Conservation (phyloP, 441 rosid genomes). For the Croton setiger region DNA sequence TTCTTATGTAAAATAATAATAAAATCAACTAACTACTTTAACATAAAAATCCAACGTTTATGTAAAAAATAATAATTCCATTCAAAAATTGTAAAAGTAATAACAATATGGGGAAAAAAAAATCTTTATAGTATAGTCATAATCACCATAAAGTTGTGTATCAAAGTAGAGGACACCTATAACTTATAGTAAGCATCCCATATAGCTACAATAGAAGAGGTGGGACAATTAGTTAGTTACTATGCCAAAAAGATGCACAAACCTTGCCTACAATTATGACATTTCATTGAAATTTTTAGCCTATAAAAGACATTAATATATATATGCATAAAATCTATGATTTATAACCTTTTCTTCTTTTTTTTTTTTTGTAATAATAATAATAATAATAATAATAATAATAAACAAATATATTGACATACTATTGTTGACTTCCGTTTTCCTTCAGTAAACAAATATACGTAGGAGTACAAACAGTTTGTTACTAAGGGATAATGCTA, state of each 20-base stretch:
- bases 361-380: background rate
- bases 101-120: too few species aligned
- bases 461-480: too few species aligned
- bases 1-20: too few species aligned
- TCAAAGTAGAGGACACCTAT: background rate
- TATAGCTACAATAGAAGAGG: background rate
- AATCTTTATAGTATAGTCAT: background rate
- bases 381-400: background rate
- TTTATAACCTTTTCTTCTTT: background rate
- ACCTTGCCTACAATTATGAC: background rate
- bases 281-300: too few species aligned
- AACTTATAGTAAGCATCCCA: background rate
- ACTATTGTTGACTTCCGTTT: too few species aligned
- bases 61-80: too few species aligned
- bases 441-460: too few species aligned
- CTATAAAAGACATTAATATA: background rate
- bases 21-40: too few species aligned
- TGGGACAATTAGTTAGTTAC: background rate
- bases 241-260: constrained; percentile 1
- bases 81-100: too few species aligned
- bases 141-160: background rate
- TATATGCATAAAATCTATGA: background rate
- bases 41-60: too few species aligned
- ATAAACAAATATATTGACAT: background rate
- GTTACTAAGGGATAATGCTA: too few species aligned